phyloP scores from a whole-genome alignment of 352 stramenopile species.

The Phytophthora lateralis region DNA sequence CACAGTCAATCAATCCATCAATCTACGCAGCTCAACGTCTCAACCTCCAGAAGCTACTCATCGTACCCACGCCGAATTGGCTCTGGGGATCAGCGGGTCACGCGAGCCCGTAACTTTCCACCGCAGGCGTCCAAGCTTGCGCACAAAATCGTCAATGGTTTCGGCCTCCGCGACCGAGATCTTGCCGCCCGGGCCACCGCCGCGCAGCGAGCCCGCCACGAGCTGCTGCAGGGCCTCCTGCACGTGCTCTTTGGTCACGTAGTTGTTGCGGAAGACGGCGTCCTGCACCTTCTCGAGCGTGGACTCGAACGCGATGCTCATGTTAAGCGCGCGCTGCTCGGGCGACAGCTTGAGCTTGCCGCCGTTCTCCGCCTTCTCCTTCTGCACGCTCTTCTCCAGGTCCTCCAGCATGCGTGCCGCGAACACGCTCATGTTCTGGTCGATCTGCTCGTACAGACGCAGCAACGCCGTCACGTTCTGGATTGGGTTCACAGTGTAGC shows the following conservation, averaged over 20 bases:
- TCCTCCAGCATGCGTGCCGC: conserved; percentile 72
- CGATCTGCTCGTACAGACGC: conserved; percentile 81
- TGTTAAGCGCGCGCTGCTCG: conserved; percentile 77
- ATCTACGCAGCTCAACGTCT: neutral
- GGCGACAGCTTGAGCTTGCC: conserved; percentile 56
- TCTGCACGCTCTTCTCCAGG: conserved; percentile 58
- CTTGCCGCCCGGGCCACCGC: conserved; percentile 51
- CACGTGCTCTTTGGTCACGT: conserved; percentile 82
- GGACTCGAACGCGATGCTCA: conserved; percentile 84
- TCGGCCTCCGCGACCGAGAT: conserved; percentile 71
- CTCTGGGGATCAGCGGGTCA: conserved; percentile 63
- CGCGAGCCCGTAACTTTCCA: conserved; percentile 85
- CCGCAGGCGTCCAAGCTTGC: conserved; percentile 67
- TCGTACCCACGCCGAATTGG: conserved; percentile 48
- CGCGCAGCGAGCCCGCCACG: conserved; percentile 56
- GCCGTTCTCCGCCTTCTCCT: conserved; percentile 49
- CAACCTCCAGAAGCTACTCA: neutral
- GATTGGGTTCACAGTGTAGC: conserved; percentile 68
- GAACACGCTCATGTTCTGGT: conserved; percentile 85
- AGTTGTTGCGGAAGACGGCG: conserved; percentile 85
- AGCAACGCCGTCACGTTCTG: conserved; percentile 73
- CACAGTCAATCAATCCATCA: neutral
- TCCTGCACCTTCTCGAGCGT: conserved; percentile 84
- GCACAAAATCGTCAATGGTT: conserved; percentile 73
- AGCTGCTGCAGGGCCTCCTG: conserved; percentile 71